A percentile compares a stretch with the other conserved stretches of the same genome.
phyloP scores from a whole-genome alignment of 306 rosid genomes.

The Trichosanthes cucumerina region DNA sequence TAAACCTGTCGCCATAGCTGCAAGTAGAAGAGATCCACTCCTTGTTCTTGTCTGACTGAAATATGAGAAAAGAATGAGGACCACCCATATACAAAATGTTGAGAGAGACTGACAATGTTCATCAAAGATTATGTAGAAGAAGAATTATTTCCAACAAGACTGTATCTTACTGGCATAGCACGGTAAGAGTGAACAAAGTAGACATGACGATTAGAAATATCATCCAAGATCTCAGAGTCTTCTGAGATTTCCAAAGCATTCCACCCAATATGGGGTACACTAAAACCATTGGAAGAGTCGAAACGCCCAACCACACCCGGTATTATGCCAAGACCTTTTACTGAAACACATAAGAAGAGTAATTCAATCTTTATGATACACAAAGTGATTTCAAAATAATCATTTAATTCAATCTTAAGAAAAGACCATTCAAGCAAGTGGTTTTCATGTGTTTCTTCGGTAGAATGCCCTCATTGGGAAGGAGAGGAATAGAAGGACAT shows the following conservation, averaged over 20 bases:
- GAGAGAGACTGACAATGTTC: background rate
- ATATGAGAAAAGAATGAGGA: conserved; percentile 10
- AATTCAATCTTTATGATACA: conserved; percentile 9
- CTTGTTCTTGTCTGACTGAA: conserved; percentile 74
- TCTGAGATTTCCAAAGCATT: conserved; percentile 58
- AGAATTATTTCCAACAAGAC: background rate
- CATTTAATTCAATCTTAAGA: background rate
- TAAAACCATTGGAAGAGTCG: conserved; percentile 79
- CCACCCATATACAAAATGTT: background rate
- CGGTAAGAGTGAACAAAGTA: conserved; percentile 94
- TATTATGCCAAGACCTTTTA: conserved; percentile 87
- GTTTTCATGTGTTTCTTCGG: background rate
- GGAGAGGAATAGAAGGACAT: background rate
- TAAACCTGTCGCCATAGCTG: conserved; percentile 76
- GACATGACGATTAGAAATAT: conserved; percentile 66
- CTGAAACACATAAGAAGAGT: conserved; percentile 39
- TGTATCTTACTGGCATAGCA: conserved; percentile 62
- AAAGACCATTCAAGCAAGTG: background rate
- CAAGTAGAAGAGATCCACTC: conserved; percentile 92
- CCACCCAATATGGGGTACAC: conserved; percentile 99
- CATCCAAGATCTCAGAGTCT: conserved; percentile 77
- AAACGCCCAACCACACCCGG: conserved; percentile 89
- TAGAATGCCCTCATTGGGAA: background rate
- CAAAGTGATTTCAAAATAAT: background rate
- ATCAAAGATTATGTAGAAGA: background rate